Evolutionary conservation across 176 grass and related monocot species (phyloP), one percentile per base, ranked within the genome.

Genomic region (Tillandsia leiboldiana): DNA sequence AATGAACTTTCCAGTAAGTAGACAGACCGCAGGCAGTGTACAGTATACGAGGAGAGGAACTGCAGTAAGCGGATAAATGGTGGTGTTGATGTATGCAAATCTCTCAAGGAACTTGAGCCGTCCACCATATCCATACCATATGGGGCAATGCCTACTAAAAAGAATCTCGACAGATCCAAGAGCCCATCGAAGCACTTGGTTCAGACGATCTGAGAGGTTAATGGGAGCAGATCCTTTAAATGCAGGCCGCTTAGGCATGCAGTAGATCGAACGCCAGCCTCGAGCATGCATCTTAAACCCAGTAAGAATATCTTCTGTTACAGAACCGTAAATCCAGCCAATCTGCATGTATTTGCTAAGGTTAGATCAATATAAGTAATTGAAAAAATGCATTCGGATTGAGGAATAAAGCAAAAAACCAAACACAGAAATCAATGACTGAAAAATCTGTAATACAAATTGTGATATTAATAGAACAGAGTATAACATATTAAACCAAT

Each of bases 321-420:
- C 90, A 65, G 90, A 94, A 86, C 90, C 90, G 76, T 94, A 94
- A 72, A 94, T 94, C 90, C 90, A 94, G 75, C 90, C 90, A 79
- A 94, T 94, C 90, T 94, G 90, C 53, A 86, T 1, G 13, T 23
- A 61, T 9, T 17, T n/a, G 3, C 10, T 61, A 18, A 15, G 17
- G 22, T 61, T 61, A 61, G 56, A 61, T 18, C 15, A 8, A 9
- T 3, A 6, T 42, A 42, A 1, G 4, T 42, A 42, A 42, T 42
- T 42, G 33, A 42, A 42, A 42, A 42, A 42, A 42, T 42, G 33
- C 33, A 42, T 42, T 42, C 33, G 5, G 33, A 42, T 42, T 42
- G 33, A 42, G 33, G 33, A 42, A 42, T 42, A 42, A 42, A 42
- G 33, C 33, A 42, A 42, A 42, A 42, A 42, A 42, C 33, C 33